phyloP scores from a whole-genome alignment of 306 rosid species.

The Fragaria vesca region DNA sequence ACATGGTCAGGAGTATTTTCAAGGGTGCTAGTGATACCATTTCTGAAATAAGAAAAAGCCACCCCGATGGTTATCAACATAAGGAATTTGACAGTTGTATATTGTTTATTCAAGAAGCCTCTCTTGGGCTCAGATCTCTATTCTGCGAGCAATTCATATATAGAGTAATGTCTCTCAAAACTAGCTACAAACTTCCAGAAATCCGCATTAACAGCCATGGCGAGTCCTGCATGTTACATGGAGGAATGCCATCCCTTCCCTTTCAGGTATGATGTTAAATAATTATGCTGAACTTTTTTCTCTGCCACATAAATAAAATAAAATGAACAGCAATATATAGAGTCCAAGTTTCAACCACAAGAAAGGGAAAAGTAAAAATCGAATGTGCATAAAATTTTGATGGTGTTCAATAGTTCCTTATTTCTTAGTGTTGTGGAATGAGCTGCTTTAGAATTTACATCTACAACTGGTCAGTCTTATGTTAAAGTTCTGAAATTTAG shows the following conservation, averaged over 20 bases:
- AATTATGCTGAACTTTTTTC: neutral
- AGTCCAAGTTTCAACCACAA: neutral
- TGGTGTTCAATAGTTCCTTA: neutral
- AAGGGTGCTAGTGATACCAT: slow-evolving; percentile 20
- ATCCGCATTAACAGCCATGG: slow-evolving; percentile 26
- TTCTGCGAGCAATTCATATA: slow-evolving; percentile 51
- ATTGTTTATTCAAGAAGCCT: slow-evolving; percentile 43
- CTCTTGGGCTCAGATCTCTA: slow-evolving; percentile 45
- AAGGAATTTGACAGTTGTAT: slow-evolving; percentile 45
- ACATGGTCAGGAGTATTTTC: slow-evolving; percentile 35
- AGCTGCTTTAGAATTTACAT: neutral
- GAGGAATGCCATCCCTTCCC: slow-evolving; percentile 49
- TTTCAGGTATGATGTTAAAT: slow-evolving; percentile 49
- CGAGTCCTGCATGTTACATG: slow-evolving; percentile 25
- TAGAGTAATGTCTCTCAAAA: slow-evolving; percentile 31
- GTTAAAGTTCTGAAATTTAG: neutral
- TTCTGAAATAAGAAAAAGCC: slow-evolving; percentile 26
- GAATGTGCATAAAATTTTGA: neutral
- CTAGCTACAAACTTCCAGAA: slow-evolving; percentile 32
- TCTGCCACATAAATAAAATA: neutral
- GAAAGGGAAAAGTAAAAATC: neutral
- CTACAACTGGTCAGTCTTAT: neutral
- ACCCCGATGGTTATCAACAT: slow-evolving; percentile 26
- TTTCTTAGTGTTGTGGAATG: neutral
- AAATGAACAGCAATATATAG: neutral